Base-by-base conservation (phyloP, 257 asterid genomes). In the Gentiana dahurica region DNA sequence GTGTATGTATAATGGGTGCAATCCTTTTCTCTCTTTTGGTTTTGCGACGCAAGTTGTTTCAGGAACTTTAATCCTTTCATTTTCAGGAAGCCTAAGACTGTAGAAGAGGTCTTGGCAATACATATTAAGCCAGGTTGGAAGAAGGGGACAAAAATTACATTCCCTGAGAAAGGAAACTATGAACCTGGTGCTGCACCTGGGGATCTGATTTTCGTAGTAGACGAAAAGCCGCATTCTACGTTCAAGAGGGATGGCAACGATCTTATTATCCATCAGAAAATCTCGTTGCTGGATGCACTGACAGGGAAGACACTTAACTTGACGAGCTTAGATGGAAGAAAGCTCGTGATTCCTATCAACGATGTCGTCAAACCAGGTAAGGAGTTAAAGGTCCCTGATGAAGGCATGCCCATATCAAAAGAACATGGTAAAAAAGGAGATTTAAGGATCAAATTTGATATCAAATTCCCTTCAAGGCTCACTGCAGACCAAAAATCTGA, bases 381-480 rank as follows among this genome's bases (percentile, higher is more conserved):
- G 0, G 96, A 87, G 73, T 62, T 84, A 66, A 73, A 68, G 73
- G 66, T 91, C 65, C 79, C 73, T 51, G 74, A 87, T 12, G 95
- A 87, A 75, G 98, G 96, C 54, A 91, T 91, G 98, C 98, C 96
- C 10, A 79, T 91, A 70, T 84, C 98, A 0, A 90, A 84, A 73
- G 96, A 90, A 65, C 92, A 80, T 6, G 89, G 86, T 43, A 87
- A 84, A 58, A 79, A 73, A 60, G 98, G 96, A n/a, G 81, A 79
- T 32, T 49, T 91, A 75, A 85, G 85, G 87, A 77, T 87, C 71
- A 87, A 82, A 71, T 91, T 91, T 9, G 95, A 90, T 49, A 64
- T 90, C 55, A 90, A 78, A 44, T 90, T 90, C 62, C 98, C 98
- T 1, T 82, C 98, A 1, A 72, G 94, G 77, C 91, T 90, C 36